Evolutionary conservation across 371 early-diverging fungal genomes (phyloP).

Genomic region (Syncephalastrum monosporum): DNA sequence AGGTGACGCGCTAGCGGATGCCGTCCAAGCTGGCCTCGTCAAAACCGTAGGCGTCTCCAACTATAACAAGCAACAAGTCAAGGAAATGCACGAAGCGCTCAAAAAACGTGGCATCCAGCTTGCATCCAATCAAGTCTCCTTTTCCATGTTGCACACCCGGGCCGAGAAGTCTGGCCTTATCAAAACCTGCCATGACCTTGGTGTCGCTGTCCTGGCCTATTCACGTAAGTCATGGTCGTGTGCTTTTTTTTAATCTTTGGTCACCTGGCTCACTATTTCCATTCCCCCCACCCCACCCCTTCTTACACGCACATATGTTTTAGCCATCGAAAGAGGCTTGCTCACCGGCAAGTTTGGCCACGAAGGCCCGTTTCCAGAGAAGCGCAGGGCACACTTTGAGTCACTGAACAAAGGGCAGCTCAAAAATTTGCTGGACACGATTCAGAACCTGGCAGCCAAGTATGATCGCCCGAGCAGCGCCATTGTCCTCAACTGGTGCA

Average conservation of each 20-base stretch:
- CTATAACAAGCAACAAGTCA: conserved; percentile 51
- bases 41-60: conserved; percentile 72
- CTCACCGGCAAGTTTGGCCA: conserved; percentile 51
- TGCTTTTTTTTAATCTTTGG: conserved; percentile 1
- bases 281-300: too few species aligned
- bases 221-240: conserved; percentile 35
- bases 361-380: conserved; percentile 37
- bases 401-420: conserved; percentile 28
- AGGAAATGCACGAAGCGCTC: conserved; percentile 50
- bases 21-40: conserved; percentile 51
- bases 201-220: conserved; percentile 59
- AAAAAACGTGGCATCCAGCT: conserved; percentile 50
- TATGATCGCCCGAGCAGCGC: conserved; percentile 30
- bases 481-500: conserved; percentile 47
- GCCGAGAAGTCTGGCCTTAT: conserved; percentile 55
- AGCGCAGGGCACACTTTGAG: conserved; percentile 20
- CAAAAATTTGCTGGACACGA: conserved; percentile 18
- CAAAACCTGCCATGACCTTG: conserved; percentile 54
- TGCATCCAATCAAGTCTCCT: conserved; percentile 58
- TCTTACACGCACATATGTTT: too few species aligned
- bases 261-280: not conserved
- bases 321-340: conserved; percentile 48
- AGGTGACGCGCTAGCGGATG: conserved; percentile 54
- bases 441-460: conserved; percentile 28
- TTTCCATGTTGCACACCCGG: conserved; percentile 44